Conservation (phyloP, 2,329 filamentous ascomycete genomes). For the Trichoderma cornu-damae region DNA sequence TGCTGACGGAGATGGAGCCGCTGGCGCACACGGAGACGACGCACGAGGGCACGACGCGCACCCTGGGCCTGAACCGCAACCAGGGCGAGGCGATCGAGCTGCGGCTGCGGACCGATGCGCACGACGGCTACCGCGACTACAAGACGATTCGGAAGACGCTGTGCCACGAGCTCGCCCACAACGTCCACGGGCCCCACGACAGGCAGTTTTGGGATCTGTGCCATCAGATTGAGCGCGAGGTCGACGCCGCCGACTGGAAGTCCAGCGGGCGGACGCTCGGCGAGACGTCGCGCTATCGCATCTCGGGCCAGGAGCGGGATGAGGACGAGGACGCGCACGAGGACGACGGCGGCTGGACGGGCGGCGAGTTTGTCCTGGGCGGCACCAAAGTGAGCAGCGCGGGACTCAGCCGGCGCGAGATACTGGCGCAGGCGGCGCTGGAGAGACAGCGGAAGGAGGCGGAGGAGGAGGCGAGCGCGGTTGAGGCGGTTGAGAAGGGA, state of each 20-base stretch:
- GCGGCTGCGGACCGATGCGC: slow-evolving; percentile 83
- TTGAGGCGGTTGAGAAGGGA: slow-evolving; percentile 29
- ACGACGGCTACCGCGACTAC: slow-evolving; percentile 92
- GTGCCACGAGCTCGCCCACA: slow-evolving; percentile 93
- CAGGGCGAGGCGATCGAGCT: slow-evolving; percentile 85
- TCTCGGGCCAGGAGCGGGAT: slow-evolving; percentile 43
- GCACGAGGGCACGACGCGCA: slow-evolving; percentile 68
- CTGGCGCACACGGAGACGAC: slow-evolving; percentile 66
- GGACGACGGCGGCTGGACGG: slow-evolving; percentile 71
- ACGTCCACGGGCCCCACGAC: slow-evolving; percentile 81
- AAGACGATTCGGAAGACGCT: slow-evolving; percentile 84
- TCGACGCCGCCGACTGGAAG: slow-evolving; percentile 73
- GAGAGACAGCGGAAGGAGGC: slow-evolving; percentile 34
- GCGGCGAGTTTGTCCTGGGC: slow-evolving; percentile 71
- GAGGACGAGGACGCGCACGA: slow-evolving; percentile 47
- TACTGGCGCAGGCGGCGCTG: slow-evolving; percentile 54
- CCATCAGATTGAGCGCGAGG: slow-evolving; percentile 80
- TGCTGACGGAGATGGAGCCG: slow-evolving; percentile 96
- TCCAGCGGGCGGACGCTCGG: slow-evolving; percentile 62
- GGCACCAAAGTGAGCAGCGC: slow-evolving; percentile 40
- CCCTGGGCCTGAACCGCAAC: slow-evolving; percentile 83
- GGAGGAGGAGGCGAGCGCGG: slow-evolving; percentile 31
- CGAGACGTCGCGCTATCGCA: slow-evolving; percentile 56
- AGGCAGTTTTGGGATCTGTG: slow-evolving; percentile 85
- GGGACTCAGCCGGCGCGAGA: slow-evolving; percentile 63